Conservation (phyloP, 2,329 filamentous ascomycete genomes). For the Pseudopithomyces chartarum region DNA sequence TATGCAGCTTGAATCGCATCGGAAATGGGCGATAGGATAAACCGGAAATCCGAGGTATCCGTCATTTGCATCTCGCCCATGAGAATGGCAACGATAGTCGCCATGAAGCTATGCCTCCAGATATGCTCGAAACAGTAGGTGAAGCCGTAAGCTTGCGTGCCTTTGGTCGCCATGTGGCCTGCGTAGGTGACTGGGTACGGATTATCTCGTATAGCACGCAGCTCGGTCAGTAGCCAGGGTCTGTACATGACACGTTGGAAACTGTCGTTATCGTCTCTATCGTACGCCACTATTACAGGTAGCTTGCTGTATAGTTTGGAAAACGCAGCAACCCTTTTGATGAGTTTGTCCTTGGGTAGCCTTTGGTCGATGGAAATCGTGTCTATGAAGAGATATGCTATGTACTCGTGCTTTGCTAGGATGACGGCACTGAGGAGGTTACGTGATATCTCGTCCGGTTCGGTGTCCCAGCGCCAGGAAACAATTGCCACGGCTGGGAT, state of each 20-base stretch:
- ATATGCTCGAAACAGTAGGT: not conserved
- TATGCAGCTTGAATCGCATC: not conserved
- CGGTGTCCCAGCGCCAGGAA: not conserved
- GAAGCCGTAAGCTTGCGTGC: not conserved
- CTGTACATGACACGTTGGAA: not conserved
- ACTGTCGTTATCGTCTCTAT: not conserved
- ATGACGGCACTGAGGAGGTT: not conserved
- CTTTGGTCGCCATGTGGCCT: not conserved
- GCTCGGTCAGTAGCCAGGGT: not conserved
- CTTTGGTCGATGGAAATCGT: not conserved
- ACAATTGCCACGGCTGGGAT: not conserved
- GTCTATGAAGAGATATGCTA: slow-evolving; percentile 1
- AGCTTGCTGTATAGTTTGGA: not conserved
- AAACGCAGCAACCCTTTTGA: not conserved
- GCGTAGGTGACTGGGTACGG: not conserved
- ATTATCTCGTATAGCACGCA: not conserved
- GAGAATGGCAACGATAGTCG: not conserved
- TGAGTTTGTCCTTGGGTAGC: not conserved
- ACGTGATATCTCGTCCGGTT: not conserved
- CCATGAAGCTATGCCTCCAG: not conserved
- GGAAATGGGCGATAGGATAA: not conserved
- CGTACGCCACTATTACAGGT: not conserved
- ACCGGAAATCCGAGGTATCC: not conserved
- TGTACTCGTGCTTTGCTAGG: not conserved
- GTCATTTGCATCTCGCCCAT: not conserved